Evolutionary conservation across 1,284 basidiomycete species (phyloP).

Genomic region (Boletus putidus): DNA sequence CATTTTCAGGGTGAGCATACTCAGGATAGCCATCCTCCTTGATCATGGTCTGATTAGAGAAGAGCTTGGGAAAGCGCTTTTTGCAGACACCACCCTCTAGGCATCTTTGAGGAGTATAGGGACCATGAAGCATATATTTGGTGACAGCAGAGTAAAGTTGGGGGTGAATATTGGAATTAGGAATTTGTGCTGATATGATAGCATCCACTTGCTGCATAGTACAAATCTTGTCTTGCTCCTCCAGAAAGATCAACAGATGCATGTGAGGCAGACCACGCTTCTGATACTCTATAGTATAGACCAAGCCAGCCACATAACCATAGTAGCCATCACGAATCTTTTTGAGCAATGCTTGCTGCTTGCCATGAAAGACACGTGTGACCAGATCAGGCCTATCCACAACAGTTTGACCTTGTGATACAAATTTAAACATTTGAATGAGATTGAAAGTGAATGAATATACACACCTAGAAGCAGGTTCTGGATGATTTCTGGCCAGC

Average conservation of each 20-base stretch:
- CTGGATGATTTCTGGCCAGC: conserved; percentile 45
- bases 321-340: conserved; percentile 14
- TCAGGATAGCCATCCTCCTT: conserved; percentile 17
- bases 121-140: conserved; percentile 15
- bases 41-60: not conserved
- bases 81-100: conserved; percentile 5
- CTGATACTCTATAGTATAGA: conserved; percentile 24
- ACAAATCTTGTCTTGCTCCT: conserved; percentile 4
- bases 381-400: conserved; percentile 50
- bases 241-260: conserved; percentile 38
- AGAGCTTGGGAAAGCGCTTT: conserved; percentile 9
- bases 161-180: not conserved
- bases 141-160: not conserved
- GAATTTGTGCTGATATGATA: conserved; percentile 11
- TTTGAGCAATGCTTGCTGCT: conserved; percentile 41
- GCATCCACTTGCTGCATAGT: conserved; percentile 8
- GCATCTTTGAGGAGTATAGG: conserved; percentile 9
- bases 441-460: no score
- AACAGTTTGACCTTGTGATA: conserved; percentile 35
- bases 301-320: conserved; percentile 9
- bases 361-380: conserved; percentile 46
- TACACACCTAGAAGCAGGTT: conserved; percentile 37
- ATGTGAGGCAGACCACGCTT: conserved; percentile 23
- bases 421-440: not conserved
- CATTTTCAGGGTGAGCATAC: conserved; percentile 17